phyloP scores from a whole-genome alignment of 495 filamentous ascomycete genomes.

The Aspergillus carlsbadensis region DNA sequence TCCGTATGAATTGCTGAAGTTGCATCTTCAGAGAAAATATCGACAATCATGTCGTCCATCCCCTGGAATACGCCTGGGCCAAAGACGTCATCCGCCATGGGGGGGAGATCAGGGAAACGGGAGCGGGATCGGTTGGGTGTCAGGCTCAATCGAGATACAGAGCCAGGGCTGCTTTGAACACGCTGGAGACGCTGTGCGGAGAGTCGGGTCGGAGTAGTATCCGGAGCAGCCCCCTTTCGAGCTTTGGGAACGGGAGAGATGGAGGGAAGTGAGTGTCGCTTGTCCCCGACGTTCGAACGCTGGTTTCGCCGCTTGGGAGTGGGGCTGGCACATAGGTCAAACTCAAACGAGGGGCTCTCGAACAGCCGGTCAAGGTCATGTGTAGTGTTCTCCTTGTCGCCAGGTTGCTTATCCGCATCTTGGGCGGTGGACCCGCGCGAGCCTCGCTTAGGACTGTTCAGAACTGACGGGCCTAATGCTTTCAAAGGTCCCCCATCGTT shows the following conservation, averaged over 20 bases:
- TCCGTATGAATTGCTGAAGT: constrained; percentile 23
- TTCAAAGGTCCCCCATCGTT: constrained; percentile 57
- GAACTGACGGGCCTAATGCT: constrained; percentile 54
- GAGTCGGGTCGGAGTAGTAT: constrained; percentile 32
- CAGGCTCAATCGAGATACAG: constrained; percentile 22
- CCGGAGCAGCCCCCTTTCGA: constrained; percentile 24
- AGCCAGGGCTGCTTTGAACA: constrained; percentile 27
- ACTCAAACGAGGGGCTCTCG: constrained; percentile 43
- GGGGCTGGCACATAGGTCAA: constrained; percentile 61
- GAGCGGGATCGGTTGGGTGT: constrained; percentile 28
- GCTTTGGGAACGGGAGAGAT: constrained; percentile 34
- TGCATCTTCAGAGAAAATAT: constrained; percentile 37
- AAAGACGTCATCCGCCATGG: constrained; percentile 23
- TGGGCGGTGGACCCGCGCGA: constrained; percentile 34
- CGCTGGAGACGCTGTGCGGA: constrained; percentile 40
- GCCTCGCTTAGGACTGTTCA: constrained; percentile 57
- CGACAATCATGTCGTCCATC: constrained; percentile 41
- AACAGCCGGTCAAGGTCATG: constrained; percentile 60
- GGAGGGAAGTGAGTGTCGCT: constrained; percentile 39
- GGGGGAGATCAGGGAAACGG: constrained; percentile 18
- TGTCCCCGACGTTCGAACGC: constrained; percentile 47
- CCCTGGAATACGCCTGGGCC: constrained; percentile 28
- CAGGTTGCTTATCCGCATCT: constrained; percentile 31
- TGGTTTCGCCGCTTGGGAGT: constrained; percentile 50
- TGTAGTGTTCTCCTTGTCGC: constrained; percentile 52